Conservation (phyloP, 1,284 basidiomycete species). For the Rhodofomes roseus region DNA sequence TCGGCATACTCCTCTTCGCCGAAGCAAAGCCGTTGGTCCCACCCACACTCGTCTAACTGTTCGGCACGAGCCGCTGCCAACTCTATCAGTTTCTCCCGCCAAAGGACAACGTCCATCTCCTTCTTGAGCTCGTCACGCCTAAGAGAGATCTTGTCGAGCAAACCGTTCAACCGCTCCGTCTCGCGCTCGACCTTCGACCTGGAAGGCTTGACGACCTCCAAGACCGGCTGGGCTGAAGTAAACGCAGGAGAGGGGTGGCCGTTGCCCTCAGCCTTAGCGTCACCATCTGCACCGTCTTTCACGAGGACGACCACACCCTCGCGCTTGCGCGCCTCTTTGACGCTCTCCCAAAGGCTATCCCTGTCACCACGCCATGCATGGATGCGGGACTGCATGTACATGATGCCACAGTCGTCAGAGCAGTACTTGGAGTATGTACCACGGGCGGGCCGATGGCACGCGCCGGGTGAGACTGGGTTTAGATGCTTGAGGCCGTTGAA, state of each 20-base stretch:
- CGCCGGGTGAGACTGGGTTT: conserved; percentile 53
- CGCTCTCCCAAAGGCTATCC: conserved; percentile 64
- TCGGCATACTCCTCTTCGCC: conserved; percentile 72
- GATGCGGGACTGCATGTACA: conserved; percentile 61
- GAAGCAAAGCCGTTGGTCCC: conserved; percentile 80
- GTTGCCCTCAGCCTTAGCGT: background rate
- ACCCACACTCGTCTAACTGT: conserved; percentile 65
- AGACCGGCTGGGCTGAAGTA: background rate
- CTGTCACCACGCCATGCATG: conserved; percentile 60
- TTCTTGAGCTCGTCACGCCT: conserved; percentile 60
- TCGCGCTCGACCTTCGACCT: conserved; percentile 46
- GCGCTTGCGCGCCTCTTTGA: conserved; percentile 61
- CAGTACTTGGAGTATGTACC: conserved; percentile 83
- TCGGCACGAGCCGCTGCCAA: conserved; percentile 62
- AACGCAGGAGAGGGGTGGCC: background rate
- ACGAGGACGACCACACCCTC: conserved; percentile 61
- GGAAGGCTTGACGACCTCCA: conserved; percentile 23
- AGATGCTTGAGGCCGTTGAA: conserved; percentile 58
- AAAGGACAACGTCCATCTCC: conserved; percentile 61
- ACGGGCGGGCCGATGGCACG: conserved; percentile 76
- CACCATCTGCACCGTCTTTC: conserved; percentile 6
- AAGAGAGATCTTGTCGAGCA: conserved; percentile 51
- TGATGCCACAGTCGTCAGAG: conserved; percentile 74
- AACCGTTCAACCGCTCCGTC: conserved; percentile 43
- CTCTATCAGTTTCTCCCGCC: conserved; percentile 63